These are phyloP conservation scores for Encephalitozoon romaleae DNA, from an alignment of 371 early-diverging fungal genomes.

Conservation along the genomic window DNA sequence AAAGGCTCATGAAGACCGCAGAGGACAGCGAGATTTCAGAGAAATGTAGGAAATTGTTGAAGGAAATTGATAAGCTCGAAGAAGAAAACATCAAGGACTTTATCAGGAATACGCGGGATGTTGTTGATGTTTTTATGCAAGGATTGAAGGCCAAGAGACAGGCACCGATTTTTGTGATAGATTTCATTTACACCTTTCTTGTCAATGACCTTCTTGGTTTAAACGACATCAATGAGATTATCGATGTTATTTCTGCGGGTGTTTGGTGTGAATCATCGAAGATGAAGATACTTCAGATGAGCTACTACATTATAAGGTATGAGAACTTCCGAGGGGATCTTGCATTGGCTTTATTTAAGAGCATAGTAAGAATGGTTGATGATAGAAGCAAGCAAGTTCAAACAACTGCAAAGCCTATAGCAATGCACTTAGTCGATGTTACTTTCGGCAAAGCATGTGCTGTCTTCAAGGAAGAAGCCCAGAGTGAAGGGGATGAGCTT, in stretches of 20 bases:
- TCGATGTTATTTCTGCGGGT: neutral
- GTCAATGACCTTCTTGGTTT: neutral
- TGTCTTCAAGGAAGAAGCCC: neutral
- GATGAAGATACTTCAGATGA: constrained; percentile 23
- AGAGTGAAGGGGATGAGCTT: neutral
- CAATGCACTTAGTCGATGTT: constrained; percentile 5
- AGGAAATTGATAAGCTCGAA: neutral
- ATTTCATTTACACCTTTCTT: neutral
- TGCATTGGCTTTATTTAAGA: neutral
- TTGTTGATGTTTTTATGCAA: neutral
- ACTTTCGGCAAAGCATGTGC: neutral
- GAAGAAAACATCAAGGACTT: neutral
- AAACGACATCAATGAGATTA: neutral
- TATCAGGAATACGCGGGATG: neutral
- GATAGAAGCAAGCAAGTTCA: constrained; percentile 1
- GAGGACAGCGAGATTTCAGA: neutral
- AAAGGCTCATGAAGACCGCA: neutral
- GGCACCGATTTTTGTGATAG: neutral
- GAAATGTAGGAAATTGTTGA: neutral
- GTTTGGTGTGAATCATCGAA: constrained; percentile 11
- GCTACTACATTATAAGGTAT: neutral
- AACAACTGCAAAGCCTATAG: neutral
- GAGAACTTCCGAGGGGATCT: constrained; percentile 1
- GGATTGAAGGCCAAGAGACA: neutral
- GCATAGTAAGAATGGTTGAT: neutral